Evolutionary conservation across 306 rosid species (phyloP).

Genomic region (Quercus bicolor): DNA sequence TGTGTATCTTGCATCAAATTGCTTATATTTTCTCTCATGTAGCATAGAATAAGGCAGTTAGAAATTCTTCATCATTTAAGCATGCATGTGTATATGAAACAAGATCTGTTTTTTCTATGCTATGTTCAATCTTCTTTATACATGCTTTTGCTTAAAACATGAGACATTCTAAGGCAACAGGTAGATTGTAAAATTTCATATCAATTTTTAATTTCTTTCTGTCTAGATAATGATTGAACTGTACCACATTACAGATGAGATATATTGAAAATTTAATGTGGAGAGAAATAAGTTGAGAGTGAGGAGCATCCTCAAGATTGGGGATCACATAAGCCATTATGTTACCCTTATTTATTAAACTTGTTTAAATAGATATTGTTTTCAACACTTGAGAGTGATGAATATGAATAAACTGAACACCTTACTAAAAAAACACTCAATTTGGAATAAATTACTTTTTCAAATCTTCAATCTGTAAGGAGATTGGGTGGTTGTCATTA

Average conservation of each 20-base stretch:
- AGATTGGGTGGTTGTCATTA: not conserved
- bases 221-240: not conserved
- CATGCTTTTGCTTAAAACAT: not conserved
- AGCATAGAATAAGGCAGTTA: not conserved
- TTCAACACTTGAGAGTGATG: not conserved
- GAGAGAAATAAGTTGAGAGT: not conserved
- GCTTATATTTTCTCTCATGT: not conserved
- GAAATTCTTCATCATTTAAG: not conserved
- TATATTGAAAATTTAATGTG: not conserved
- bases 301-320: not conserved
- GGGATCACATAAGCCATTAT: not conserved
- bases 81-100: not conserved
- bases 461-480: no score
- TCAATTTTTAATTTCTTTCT: not conserved
- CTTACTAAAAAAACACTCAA: not conserved
- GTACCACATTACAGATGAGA: not conserved
- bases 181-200: not conserved
- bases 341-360: not conserved
- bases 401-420: not conserved
- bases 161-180: not conserved
- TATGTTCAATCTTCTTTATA: not conserved
- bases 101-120: not conserved
- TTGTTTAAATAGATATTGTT: not conserved
- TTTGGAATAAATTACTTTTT: not conserved
- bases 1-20: conserved; percentile 27